phyloP scores from a whole-genome alignment of 345 rosid species.

The Eucalyptus sideroxylon region DNA sequence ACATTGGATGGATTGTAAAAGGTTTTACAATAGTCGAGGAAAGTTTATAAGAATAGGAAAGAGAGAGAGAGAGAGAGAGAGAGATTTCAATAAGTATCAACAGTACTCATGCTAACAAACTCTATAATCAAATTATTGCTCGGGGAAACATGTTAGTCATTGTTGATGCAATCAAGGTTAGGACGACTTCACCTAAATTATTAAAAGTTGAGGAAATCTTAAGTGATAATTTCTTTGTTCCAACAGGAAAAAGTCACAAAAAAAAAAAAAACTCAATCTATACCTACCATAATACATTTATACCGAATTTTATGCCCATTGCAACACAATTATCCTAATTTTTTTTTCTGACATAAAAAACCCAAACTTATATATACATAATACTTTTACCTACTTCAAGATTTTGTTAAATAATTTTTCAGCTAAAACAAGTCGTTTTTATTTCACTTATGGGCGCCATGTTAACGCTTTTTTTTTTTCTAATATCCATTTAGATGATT shows the following conservation, averaged over 20 bases:
- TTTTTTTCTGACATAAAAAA: too few relatives aligned
- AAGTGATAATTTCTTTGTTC: background rate
- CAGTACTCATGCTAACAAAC: background rate
- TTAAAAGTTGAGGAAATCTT: background rate
- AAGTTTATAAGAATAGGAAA: background rate
- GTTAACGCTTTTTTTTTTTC: too few relatives aligned
- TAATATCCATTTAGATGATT: too few relatives aligned
- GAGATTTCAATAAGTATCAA: background rate
- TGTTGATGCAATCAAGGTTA: background rate
- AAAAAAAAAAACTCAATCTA: too few relatives aligned
- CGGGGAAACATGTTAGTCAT: background rate
- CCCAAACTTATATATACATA: background rate
- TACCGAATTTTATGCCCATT: accelerated
- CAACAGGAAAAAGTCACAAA: too few relatives aligned
- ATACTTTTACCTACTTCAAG: too few relatives aligned
- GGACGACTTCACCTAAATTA: background rate
- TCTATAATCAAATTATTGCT: background rate
- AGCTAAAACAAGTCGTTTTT: too few relatives aligned
- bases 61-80: too few relatives aligned
- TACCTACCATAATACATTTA: too few relatives aligned
- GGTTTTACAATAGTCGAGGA: background rate
- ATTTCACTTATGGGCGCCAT: too few relatives aligned
- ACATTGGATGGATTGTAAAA: background rate
- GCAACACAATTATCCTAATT: too few relatives aligned
- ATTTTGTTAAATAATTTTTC: too few relatives aligned